Percentiles rank a stretch among this genome's conserved stretches.
Conservation (phyloP, 345 rosid genomes). For the Boechera divaricarpa region DNA sequence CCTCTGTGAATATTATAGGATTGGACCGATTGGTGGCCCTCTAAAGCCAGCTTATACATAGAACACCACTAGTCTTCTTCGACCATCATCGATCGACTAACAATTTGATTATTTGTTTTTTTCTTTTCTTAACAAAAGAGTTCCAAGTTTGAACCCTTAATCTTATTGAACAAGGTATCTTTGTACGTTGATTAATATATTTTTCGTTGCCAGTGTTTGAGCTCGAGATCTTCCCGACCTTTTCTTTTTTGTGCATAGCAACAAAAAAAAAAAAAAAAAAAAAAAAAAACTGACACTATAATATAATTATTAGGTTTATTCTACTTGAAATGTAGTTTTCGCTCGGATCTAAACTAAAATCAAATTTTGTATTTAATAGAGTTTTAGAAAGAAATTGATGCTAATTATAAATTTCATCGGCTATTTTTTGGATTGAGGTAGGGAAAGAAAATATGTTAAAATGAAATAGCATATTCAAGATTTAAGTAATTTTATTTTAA, state of each 20-base stretch:
- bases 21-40: conserved; percentile 11
- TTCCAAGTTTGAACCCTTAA: too few species aligned
- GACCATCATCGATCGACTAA: not conserved
- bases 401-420: not conserved
- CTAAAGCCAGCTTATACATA: conserved; percentile 18
- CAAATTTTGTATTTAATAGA: not conserved
- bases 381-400: too few species aligned
- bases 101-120: not conserved
- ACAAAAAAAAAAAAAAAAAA: too few species aligned
- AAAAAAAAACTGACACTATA: not conserved
- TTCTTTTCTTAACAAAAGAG: not conserved
- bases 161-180: too few species aligned
- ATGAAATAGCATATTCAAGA: too few species aligned
- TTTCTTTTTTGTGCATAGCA: too few species aligned
- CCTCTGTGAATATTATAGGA: not conserved
- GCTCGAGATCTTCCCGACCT: too few species aligned
- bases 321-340: not conserved
- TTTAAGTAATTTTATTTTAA: too few species aligned
- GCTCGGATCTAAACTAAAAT: not conserved
- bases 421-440: not conserved
- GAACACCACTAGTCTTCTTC: not conserved
- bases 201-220: too few species aligned
- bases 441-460: too few species aligned
- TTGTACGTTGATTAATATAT: too few species aligned
- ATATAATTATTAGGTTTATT: not conserved